phyloP scores from a whole-genome alignment of 176 grass and related monocot species.

The Coix lacrymajobi region DNA sequence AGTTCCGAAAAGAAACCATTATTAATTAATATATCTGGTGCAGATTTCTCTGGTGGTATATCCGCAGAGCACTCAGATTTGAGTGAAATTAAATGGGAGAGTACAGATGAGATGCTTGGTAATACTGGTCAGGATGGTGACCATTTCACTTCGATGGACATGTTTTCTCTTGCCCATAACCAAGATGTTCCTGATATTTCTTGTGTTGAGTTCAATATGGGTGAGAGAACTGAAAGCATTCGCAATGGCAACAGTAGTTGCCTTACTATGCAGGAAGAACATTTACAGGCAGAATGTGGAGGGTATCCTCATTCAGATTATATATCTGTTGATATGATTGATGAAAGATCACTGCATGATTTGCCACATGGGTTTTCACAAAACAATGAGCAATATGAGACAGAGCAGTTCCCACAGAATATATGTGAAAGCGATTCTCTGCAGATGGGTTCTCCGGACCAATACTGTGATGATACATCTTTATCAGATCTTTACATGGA shows the following conservation, averaged over 20 bases:
- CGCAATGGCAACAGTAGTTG: constrained; percentile 41
- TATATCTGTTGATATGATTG: constrained; percentile 26
- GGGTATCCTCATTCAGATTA: constrained; percentile 28
- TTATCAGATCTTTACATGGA: constrained; percentile 44
- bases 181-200: constrained; percentile 28
- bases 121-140: constrained; percentile 32
- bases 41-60: constrained; percentile 38
- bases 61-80: constrained; percentile 42
- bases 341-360: constrained; percentile 26
- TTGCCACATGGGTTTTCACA: constrained; percentile 17
- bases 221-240: constrained; percentile 37
- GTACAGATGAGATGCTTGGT: constrained; percentile 22
- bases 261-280: constrained; percentile 38
- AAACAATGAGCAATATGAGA: constrained; percentile 39
- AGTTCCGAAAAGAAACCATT: neutral
- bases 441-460: constrained; percentile 33
- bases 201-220: constrained; percentile 27
- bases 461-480: constrained; percentile 56
- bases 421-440: constrained; percentile 44
- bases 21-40: constrained; percentile 29
- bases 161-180: constrained; percentile 23
- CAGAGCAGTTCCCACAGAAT: constrained; percentile 35
- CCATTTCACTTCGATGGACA: constrained; percentile 20
- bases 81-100: constrained; percentile 35
- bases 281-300: constrained; percentile 12